These are phyloP conservation scores for Monosporascus sp. DNA, from an alignment of 2,329 filamentous ascomycete genomes.

Conservation along the genomic window DNA sequence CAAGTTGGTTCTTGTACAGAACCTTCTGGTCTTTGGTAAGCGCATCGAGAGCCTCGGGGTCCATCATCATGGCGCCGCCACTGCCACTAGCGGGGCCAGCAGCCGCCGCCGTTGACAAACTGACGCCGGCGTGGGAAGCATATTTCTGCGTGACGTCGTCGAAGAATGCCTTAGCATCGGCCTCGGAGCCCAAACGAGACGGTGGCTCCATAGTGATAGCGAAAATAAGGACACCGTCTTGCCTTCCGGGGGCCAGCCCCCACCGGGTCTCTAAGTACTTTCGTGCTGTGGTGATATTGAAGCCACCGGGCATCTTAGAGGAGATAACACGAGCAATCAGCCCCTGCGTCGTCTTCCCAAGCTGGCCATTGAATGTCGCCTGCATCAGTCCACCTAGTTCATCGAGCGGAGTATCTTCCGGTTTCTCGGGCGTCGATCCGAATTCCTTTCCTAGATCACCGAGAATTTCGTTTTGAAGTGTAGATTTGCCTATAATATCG, in stretches of 20 bases:
- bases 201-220: conserved; percentile 91
- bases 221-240: conserved; percentile 84
- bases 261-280: conserved; percentile 95
- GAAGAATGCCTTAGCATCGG: conserved; percentile 86
- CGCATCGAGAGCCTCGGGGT: conserved; percentile 92
- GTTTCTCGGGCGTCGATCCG: conserved; percentile 95
- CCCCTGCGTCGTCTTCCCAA: conserved; percentile 93
- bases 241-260: conserved; percentile 79
- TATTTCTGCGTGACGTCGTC: conserved; percentile 89
- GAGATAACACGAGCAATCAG: conserved; percentile 92
- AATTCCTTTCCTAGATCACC: conserved; percentile 98
- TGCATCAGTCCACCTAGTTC: conserved; percentile 95
- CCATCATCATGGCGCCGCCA: conserved; percentile 97
- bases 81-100: conserved; percentile 66
- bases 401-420: conserved; percentile 93
- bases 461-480: conserved; percentile 96
- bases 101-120: conserved; percentile 68
- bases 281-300: conserved; percentile 93
- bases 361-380: conserved; percentile 95
- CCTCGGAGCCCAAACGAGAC: conserved; percentile 80
- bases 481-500: conserved; percentile 73
- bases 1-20: conserved; percentile 96
- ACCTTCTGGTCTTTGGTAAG: conserved; percentile 94
- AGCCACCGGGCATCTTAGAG: conserved; percentile 98
- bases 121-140: conserved; percentile 76